A percentile compares a stretch with the other conserved stretches of the same genome.
phyloP scores from a whole-genome alignment of 805 yeast species.

The Pichia californica region DNA sequence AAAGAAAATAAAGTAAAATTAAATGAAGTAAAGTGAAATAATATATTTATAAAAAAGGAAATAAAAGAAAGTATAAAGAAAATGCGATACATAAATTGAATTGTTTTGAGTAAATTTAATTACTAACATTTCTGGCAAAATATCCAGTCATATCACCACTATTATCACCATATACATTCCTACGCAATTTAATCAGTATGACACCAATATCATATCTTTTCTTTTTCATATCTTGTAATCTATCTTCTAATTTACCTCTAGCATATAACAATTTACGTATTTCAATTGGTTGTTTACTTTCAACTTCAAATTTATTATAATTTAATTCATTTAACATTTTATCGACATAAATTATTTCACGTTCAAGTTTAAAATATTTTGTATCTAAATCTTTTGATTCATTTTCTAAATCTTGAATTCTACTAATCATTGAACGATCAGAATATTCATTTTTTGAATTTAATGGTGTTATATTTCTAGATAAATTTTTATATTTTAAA shows the following conservation, averaged over 20 bases:
- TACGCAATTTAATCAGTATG: conserved; percentile 22
- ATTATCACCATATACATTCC: conserved; percentile 24
- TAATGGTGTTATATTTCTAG: conserved; percentile 11
- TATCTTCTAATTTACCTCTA: conserved; percentile 23
- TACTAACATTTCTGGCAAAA: conserved; percentile 48
- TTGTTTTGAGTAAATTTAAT: too few species aligned
- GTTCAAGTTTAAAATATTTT: conserved; percentile 24
- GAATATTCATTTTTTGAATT: conserved; percentile 2
- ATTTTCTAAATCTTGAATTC: conserved; percentile 16
- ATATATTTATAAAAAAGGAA: not conserved
- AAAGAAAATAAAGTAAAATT: not conserved
- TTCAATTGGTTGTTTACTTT: conserved; percentile 16
- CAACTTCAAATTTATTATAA: not conserved
- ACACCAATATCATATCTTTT: conserved; percentile 28
- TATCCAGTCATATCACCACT: conserved; percentile 43
- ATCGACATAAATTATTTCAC: conserved; percentile 27
- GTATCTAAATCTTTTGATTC: conserved; percentile 15
- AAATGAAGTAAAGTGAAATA: not conserved
- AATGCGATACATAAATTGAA: too few species aligned
- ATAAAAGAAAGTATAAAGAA: too few species aligned
- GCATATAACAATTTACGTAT: conserved; percentile 26
- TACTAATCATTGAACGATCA: conserved; percentile 10
- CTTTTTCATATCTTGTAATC: conserved; percentile 22
- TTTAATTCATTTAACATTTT: conserved; percentile 14
- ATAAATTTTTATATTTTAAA: not conserved